Base-by-base conservation (phyloP, 441 rosid genomes). In the Syzygium malaccense region DNA sequence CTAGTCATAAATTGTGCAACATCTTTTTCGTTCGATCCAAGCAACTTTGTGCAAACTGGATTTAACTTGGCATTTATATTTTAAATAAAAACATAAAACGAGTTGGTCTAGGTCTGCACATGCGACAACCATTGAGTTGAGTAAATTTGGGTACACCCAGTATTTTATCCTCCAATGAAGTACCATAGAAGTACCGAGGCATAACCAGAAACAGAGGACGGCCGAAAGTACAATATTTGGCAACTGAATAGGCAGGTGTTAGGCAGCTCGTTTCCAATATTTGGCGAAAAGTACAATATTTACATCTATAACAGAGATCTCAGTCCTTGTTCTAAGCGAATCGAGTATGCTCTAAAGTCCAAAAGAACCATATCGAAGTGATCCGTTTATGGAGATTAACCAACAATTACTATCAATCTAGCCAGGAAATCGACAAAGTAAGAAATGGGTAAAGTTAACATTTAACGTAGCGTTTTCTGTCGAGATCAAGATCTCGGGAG, bases 321-420 rank as follows among this genome's bases (percentile, higher is more conserved):
- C 33, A 8, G 32, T 30, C 18, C 41, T 30, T 3, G 0, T 3
- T 30, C 41, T 4, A 30, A 30, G 75, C 2, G 12, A 64, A 64
- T 30, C 23, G 23, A 1, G 33, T 17, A 64, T 15, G 37, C 6
- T 20, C 4, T 2, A 20, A 64, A 30, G 71, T 64, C 71, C 71
- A 8, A 14, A 64, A 64, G 11, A 64, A 30, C 8, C 10, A 1
- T 15, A 0, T 30, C 37, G 0, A 64, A 64, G 37, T 1, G 0
- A 64, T n/a, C 32, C 1, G 9, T 64, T n/a, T 64, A 11, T 19
- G 2, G 6, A 37, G 48, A 37, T 18, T 12, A 37, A 71, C 78
- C 26, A 66, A 66, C 25, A 32, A 66, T 66, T 18, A 18, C 78
- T 37, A 32, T 66, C 25, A 19, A 66, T 33, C 45, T 8, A 9